Conservation (phyloP, 768 basidiomycete species). For the Lentinula raphanica region DNA sequence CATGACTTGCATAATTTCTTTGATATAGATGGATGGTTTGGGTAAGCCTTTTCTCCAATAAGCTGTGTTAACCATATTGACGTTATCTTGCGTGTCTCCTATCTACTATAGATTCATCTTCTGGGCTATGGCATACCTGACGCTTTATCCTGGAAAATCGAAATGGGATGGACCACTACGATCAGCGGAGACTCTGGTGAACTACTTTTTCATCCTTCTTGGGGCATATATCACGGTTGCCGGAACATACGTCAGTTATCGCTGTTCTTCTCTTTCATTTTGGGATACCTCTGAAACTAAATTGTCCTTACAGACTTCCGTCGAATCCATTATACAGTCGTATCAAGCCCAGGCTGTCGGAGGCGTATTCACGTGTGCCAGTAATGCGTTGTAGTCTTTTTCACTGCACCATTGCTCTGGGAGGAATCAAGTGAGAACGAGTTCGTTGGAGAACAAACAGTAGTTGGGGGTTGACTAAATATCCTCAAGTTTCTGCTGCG, state of each 20-base stretch:
- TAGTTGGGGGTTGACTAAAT: too few relatives aligned
- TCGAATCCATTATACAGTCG: constrained; percentile 30
- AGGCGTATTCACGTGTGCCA: constrained; percentile 28
- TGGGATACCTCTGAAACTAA: neutral
- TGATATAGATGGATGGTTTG: constrained; percentile 26
- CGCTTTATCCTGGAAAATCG: constrained; percentile 28
- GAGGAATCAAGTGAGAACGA: too few relatives aligned
- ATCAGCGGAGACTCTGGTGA: constrained; percentile 30
- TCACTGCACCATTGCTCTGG: neutral
- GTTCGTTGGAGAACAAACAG: too few relatives aligned
- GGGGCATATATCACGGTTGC: constrained; percentile 33
- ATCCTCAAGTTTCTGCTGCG: too few relatives aligned
- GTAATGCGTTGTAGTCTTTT: constrained; percentile 21
- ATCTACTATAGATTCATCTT: constrained; percentile 32
- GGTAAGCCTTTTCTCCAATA: constrained; percentile 12
- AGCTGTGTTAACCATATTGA: neutral
- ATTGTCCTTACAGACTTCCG: constrained; percentile 21
- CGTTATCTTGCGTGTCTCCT: neutral
- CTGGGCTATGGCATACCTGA: constrained; percentile 40
- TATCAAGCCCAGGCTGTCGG: constrained; percentile 26
- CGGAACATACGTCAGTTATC: constrained; percentile 37
- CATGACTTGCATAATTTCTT: neutral
- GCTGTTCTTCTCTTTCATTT: neutral
- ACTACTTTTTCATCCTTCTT: constrained; percentile 31
- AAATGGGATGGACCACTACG: constrained; percentile 29